Evolutionary conservation across 306 rosid genomes (phyloP).

Genomic region (Inga oerstediana): DNA sequence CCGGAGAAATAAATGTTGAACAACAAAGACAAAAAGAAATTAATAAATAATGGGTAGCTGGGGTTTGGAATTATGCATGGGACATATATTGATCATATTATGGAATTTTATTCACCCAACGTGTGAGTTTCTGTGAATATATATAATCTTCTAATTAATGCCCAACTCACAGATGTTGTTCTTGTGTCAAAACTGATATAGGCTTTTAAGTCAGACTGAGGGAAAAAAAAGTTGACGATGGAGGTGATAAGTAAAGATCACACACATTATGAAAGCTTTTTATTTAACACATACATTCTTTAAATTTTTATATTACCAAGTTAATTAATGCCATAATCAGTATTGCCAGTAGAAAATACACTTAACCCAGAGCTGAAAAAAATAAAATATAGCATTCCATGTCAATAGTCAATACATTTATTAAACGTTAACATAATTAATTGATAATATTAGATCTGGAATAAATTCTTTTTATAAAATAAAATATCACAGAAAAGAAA

Average conservation of each 20-base stretch:
- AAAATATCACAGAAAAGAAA: not conserved
- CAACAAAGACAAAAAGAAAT: conserved; percentile 37
- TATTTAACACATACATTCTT: too few species aligned
- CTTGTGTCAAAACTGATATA: conserved; percentile 5
- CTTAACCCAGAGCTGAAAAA: not conserved
- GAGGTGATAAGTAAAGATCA: not conserved
- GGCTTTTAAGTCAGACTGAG: not conserved
- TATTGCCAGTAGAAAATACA: too few species aligned
- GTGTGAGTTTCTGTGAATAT: conserved; percentile 52
- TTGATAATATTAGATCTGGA: too few species aligned
- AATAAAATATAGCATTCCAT: not conserved
- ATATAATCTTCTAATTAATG: conserved; percentile 2
- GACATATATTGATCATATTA: not conserved
- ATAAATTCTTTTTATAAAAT: too few species aligned
- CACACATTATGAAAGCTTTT: not conserved
- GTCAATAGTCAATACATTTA: not conserved
- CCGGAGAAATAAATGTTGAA: conserved; percentile 34
- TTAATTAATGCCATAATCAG: too few species aligned
- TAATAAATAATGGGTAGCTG: conserved; percentile 33
- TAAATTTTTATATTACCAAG: too few species aligned
- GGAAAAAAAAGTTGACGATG: not conserved
- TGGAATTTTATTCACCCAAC: conserved; percentile 23
- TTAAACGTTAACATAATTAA: not conserved
- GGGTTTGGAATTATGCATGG: conserved; percentile 47
- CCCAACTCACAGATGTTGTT: not conserved